phyloP scores from a whole-genome alignment of 345 rosid genomes.

The Lepidium africanum region DNA sequence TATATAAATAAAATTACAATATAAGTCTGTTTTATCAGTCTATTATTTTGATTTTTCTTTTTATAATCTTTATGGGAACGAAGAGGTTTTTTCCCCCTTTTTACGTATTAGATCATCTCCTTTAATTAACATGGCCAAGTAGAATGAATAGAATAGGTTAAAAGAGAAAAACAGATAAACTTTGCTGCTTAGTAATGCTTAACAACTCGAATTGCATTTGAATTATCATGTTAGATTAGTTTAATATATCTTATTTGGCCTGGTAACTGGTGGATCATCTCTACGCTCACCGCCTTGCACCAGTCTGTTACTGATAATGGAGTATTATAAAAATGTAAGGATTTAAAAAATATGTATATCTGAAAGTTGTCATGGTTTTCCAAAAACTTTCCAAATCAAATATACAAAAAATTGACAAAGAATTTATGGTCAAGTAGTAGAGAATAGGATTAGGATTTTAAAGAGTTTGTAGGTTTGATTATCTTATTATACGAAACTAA shows the following conservation, averaged over 20 bases:
- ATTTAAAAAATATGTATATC: no score
- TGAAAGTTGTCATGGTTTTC: no score
- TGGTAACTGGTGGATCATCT: not conserved
- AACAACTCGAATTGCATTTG: conserved; percentile 21
- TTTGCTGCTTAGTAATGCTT: conserved; percentile 13
- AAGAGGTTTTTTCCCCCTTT: not conserved
- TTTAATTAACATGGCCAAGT: not conserved
- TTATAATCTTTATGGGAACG: not conserved
- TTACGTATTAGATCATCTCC: not conserved
- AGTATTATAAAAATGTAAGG: not conserved
- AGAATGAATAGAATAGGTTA: not conserved
- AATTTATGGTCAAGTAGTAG: no score
- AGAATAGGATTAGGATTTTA: no score
- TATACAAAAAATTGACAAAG: no score
- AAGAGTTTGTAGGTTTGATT: no score
- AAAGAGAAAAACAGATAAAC: conserved; percentile 10
- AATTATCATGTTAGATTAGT: not conserved
- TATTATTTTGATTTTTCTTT: not conserved
- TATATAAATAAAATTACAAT: no score
- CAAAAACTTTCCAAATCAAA: no score
- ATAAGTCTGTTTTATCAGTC: no score
- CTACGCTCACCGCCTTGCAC: not conserved
- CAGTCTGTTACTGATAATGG: not conserved
- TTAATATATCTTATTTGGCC: not conserved
- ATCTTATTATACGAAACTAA: no score